Evolutionary conservation across 768 basidiomycete genomes (phyloP), one percentile per base, ranked within the genome.

Genomic region (Mycena rosella): DNA sequence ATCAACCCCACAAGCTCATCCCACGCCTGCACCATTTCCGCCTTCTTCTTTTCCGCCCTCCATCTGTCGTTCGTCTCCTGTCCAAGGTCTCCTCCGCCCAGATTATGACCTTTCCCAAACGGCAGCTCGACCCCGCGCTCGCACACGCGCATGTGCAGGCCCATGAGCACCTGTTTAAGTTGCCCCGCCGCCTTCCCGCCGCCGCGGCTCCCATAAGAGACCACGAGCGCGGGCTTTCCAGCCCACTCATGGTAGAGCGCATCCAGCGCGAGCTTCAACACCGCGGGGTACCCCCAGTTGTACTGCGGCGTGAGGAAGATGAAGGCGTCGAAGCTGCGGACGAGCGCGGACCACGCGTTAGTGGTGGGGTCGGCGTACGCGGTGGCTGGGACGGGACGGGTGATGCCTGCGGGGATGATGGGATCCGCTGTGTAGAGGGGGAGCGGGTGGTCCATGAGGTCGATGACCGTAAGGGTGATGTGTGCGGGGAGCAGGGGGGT

Each of bases 181-280:
- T 75, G 74, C 27, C 66, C 77, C 14, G 69, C 71, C 32, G 65
- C 67, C 51, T 78, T 76, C 1, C 49, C 58, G 3, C 82, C 82
- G 0, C 82, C 82, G 5, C 72, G 68, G 32, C 74, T 75, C 14
- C 81, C 82, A 59, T 78, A 80, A 13, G 80, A 77, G 42, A 82
- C 65, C 48, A 83, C 58, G 24, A 72, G 36, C 29, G 77, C 77
- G 1, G 80, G 79, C 71, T 80, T 79, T 9, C 67, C 75, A 6
- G 30, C 51, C 81, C 81, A 84, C 66, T 84, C 82, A 68, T 74
- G 66, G 72, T 75, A 83, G 29, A 84, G 73, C 49, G 80, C 79
- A 69, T 84, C 82, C 49, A 84, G 57, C 15, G 80, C 76, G 69
- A 81, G 80, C 72, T 84, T 84, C 55, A 84, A 72, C 45, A 75